Evolutionary conservation across 2,329 filamentous ascomycete species (phyloP), one percentile per base, ranked within the genome.

Genomic region (Aspergillus hiratsukae): DNA sequence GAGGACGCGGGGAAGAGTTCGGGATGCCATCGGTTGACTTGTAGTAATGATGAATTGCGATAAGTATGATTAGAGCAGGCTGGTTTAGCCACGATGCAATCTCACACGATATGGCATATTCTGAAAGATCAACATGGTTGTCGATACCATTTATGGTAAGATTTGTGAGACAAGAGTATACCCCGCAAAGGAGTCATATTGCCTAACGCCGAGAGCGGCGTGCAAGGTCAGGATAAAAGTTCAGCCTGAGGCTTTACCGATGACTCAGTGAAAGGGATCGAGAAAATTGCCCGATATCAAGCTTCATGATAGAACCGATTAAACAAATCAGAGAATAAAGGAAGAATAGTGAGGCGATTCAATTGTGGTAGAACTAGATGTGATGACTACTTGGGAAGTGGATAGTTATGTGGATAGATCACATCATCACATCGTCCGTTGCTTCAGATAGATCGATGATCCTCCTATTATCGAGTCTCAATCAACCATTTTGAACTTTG

Each of bases 1-100:
- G 19, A 74, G 51, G 9, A 64, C 65, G 48, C 60, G 53, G 21
- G 63, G 66, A 29, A 56, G 62, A n/a, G 60, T 4, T 46, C 27
- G 43, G 21, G 43, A 1, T 45, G 41, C 2, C n/a, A 45, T 19
- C 27, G 21, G 43, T 45, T 27, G 14, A 14, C 21, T 23, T 17
- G 40, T 43, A 43, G 40, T 35, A n/a, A n/a, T 35, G 11, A 14
- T 35, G 11, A 17, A 35, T 17, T 3, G 2, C 11, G 14, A 35
- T 35, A 17, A 6, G 5, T 35, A 35, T 17, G 31, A 2, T 27
- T 27, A 27, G 25, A 27, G 25, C 25, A 27, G 25, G 25, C 3
- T 7, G 14, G 11, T 37, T 37, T 14, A 37, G 4, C 5, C 14
- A 37, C 31, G 17, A 17, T 37, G 14, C 5, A 37, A 37, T 37